Conservation (phyloP, 257 asterid genomes). For the Paraleonurus japonicus region DNA sequence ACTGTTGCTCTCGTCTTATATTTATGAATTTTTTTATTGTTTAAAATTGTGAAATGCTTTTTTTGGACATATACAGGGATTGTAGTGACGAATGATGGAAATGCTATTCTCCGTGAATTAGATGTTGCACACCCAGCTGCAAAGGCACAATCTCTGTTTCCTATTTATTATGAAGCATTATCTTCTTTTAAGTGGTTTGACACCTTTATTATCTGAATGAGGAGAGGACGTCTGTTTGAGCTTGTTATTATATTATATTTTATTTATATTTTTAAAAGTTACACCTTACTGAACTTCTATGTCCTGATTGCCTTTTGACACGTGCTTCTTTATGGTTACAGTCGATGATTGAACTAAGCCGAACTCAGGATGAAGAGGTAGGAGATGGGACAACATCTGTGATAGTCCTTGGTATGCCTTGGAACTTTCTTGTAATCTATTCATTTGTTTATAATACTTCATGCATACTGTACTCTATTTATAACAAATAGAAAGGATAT, state of each 20-base stretch:
- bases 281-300: background rate
- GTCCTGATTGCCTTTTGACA: conserved; percentile 9
- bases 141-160: conserved; percentile 44
- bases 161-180: background rate
- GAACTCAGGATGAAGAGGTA: conserved; percentile 99
- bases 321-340: conserved; percentile 37
- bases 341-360: conserved; percentile 99
- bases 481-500: background rate
- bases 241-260: conserved; percentile 1
- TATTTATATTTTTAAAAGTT: background rate
- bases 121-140: conserved; percentile 99
- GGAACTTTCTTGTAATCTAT: background rate
- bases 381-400: conserved; percentile 99
- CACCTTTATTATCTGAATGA: background rate
- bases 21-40: background rate
- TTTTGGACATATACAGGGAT: conserved; percentile 54
- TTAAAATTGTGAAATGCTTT: background rate
- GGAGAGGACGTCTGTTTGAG: background rate
- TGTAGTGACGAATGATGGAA: conserved; percentile 96
- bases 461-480: background rate
- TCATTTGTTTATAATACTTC: conserved; percentile 19
- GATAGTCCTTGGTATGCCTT: conserved; percentile 79
- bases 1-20: background rate
- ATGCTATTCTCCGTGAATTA: conserved; percentile 91
- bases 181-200: background rate